Percentiles rank a stretch among this genome's conserved stretches.
phyloP scores from a whole-genome alignment of 2,329 filamentous ascomycete species.

The Penicillium verrucosum region DNA sequence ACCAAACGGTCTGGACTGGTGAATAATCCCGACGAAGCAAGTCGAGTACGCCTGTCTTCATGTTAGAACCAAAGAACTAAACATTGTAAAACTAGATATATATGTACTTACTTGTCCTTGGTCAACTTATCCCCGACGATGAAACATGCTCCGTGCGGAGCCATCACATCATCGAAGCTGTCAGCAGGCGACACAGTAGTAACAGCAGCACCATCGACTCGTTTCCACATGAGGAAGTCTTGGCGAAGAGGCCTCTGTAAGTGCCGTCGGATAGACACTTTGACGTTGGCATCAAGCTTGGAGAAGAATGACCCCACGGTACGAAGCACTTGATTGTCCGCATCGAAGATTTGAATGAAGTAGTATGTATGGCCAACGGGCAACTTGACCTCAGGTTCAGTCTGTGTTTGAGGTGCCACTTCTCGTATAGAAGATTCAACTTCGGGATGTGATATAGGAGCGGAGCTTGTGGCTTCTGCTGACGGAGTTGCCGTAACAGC shows the following conservation, averaged over 20 bases:
- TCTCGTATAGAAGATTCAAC: slow-evolving; percentile 7
- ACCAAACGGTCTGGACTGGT: slow-evolving; percentile 39
- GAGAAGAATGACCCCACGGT: slow-evolving; percentile 44
- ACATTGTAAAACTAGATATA: neutral
- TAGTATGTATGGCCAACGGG: slow-evolving; percentile 44
- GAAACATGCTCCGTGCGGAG: slow-evolving; percentile 41
- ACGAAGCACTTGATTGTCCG: slow-evolving; percentile 44
- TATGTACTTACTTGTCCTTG: slow-evolving; percentile 35
- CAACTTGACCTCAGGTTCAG: slow-evolving; percentile 20
- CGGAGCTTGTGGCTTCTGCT: slow-evolving; percentile 9
- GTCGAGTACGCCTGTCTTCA: slow-evolving; percentile 29
- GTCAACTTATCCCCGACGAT: slow-evolving; percentile 42
- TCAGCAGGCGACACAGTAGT: slow-evolving; percentile 34
- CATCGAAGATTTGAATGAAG: slow-evolving; percentile 53
- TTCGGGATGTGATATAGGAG: slow-evolving; percentile 10
- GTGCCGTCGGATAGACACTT: slow-evolving; percentile 39
- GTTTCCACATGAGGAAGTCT: slow-evolving; percentile 45
- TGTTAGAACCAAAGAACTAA: neutral
- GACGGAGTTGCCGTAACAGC: slow-evolving; percentile 4
- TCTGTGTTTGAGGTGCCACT: slow-evolving; percentile 1
- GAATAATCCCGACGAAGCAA: slow-evolving; percentile 36
- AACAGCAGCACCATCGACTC: slow-evolving; percentile 38
- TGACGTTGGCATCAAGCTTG: slow-evolving; percentile 40
- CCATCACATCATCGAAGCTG: slow-evolving; percentile 32
- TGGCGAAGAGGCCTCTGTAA: slow-evolving; percentile 38